Percentiles rank a stretch among this genome's conserved stretches.
These are phyloP conservation scores for Dothistroma septosporum DNA, from an alignment of 2,329 filamentous ascomycete species.

Conservation along the genomic window DNA sequence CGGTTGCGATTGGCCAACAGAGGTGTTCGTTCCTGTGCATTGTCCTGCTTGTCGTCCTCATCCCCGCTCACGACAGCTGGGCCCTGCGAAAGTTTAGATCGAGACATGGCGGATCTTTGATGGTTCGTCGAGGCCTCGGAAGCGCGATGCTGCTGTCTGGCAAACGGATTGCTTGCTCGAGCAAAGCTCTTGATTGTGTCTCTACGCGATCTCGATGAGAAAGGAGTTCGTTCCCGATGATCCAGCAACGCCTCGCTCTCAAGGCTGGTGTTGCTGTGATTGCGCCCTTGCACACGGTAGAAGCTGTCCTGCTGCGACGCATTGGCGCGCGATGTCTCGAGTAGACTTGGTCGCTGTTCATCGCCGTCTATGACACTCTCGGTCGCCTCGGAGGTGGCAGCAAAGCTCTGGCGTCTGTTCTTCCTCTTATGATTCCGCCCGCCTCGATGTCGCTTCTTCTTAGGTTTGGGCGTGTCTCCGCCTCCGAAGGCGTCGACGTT, in stretches of 20 bases:
- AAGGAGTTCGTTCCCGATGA: slow-evolving; percentile 57
- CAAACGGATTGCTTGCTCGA: slow-evolving; percentile 26
- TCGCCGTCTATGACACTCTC: slow-evolving; percentile 50
- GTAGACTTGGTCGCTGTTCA: slow-evolving; percentile 37
- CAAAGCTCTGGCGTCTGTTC: slow-evolving; percentile 72
- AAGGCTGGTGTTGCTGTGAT: slow-evolving; percentile 77
- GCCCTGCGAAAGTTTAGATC: slow-evolving; percentile 2
- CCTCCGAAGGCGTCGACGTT: slow-evolving; percentile 4
- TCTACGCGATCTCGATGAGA: slow-evolving; percentile 37
- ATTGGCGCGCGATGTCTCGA: slow-evolving; percentile 36
- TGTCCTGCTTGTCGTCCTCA: slow-evolving; percentile 47
- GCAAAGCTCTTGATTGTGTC: slow-evolving; percentile 40
- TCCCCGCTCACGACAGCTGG: slow-evolving; percentile 38
- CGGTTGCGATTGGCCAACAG: slow-evolving; percentile 42
- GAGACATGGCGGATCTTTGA: slow-evolving; percentile 8
- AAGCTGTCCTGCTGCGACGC: slow-evolving; percentile 45
- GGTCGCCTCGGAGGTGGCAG: slow-evolving; percentile 57
- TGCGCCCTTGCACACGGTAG: slow-evolving; percentile 51
- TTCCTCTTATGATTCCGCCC: slow-evolving; percentile 61
- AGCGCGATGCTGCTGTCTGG: slow-evolving; percentile 20
- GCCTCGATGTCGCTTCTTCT: slow-evolving; percentile 24
- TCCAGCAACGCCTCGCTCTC: slow-evolving; percentile 86
- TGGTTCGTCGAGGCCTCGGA: slow-evolving; percentile 18
- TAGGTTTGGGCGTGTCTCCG: slow-evolving; percentile 5
- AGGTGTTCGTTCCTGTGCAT: slow-evolving; percentile 52